A percentile compares a stretch with the other conserved stretches of the same genome.
phyloP scores from a whole-genome alignment of 805 yeast species.

The Vanderwaltozyma yarrowii region DNA sequence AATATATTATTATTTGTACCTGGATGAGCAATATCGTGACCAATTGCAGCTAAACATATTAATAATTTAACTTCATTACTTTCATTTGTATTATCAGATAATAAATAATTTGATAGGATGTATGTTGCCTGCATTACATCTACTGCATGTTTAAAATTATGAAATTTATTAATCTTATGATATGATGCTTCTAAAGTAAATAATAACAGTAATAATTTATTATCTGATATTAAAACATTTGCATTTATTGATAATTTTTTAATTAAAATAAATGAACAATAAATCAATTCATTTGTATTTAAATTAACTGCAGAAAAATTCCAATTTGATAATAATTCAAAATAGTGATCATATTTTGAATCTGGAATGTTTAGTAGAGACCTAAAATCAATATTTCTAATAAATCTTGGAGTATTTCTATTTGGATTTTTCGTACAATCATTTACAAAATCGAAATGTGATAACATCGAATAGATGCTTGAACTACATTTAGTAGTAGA shows the following conservation, averaged over 20 bases:
- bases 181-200: slow-evolving; percentile 68
- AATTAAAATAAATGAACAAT: slow-evolving; percentile 20
- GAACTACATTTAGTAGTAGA: slow-evolving; percentile 6
- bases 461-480: slow-evolving; percentile 22
- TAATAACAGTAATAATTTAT: slow-evolving; percentile 47
- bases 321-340: slow-evolving; percentile 20
- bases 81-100: slow-evolving; percentile 1
- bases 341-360: slow-evolving; percentile 5
- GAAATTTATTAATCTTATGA: slow-evolving; percentile 80
- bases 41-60: slow-evolving; percentile 70
- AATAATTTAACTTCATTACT: slow-evolving; percentile 42
- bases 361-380: slow-evolving; percentile 1
- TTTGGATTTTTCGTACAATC: neutral
- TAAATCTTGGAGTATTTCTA: slow-evolving; percentile 7
- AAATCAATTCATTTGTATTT: slow-evolving; percentile 18
- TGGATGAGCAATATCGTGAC: slow-evolving; percentile 96
- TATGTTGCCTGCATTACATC: slow-evolving; percentile 91
- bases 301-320: slow-evolving; percentile 23
- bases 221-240: slow-evolving; percentile 24
- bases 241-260: slow-evolving; percentile 12
- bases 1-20: slow-evolving; percentile 82
- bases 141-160: slow-evolving; percentile 90
- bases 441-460: slow-evolving; percentile 11
- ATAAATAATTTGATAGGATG: slow-evolving; percentile 34
- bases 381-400: slow-evolving; percentile 14